A percentile compares a stretch with the other conserved stretches of the same genome.
phyloP scores from a whole-genome alignment of 78 protist genomes.

The Dictyostelium brefeldianum region DNA sequence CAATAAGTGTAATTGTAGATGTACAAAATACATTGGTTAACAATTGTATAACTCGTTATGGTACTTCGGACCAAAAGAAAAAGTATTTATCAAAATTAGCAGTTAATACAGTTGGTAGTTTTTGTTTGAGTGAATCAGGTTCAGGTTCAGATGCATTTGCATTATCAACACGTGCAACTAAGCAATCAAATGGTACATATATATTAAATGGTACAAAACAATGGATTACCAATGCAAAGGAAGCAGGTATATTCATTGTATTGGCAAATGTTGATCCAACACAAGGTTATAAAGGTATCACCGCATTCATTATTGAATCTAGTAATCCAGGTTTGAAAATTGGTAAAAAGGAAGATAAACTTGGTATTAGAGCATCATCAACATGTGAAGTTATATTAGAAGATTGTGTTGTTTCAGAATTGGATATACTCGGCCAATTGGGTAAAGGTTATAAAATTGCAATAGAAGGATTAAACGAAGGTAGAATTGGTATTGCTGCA shows the following conservation, averaged over 20 bases:
- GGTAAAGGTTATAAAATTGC: slow-evolving; percentile 98
- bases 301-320: slow-evolving; percentile 93
- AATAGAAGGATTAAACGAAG: slow-evolving; percentile 94
- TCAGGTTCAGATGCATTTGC: slow-evolving; percentile 97
- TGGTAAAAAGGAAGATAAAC: slow-evolving; percentile 95
- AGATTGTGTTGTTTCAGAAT: slow-evolving; percentile 83
- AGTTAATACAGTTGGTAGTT: slow-evolving; percentile 90
- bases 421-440: slow-evolving; percentile 83
- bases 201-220: slow-evolving; percentile 94
- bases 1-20: slow-evolving; percentile 86
- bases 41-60: slow-evolving; percentile 87
- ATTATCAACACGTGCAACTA: slow-evolving; percentile 87
- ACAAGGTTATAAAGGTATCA: slow-evolving; percentile 94
- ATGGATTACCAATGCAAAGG: slow-evolving; percentile 96
- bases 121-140: slow-evolving; percentile 94
- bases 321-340: slow-evolving; percentile 88
- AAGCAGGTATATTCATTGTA: slow-evolving; percentile 94
- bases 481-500: slow-evolving; percentile 97
- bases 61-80: slow-evolving; percentile 75
- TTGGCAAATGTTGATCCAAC: slow-evolving; percentile 93
- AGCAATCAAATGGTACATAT: slow-evolving; percentile 89
- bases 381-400: slow-evolving; percentile 95
- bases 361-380: slow-evolving; percentile 95
- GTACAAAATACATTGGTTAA: slow-evolving; percentile 86
- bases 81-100: slow-evolving; percentile 89